A percentile compares a stretch with the other conserved stretches of the same genome.
These are phyloP conservation scores for Dittrichia graveolens DNA, from an alignment of 129 eudicot species.

Conservation along the genomic window DNA sequence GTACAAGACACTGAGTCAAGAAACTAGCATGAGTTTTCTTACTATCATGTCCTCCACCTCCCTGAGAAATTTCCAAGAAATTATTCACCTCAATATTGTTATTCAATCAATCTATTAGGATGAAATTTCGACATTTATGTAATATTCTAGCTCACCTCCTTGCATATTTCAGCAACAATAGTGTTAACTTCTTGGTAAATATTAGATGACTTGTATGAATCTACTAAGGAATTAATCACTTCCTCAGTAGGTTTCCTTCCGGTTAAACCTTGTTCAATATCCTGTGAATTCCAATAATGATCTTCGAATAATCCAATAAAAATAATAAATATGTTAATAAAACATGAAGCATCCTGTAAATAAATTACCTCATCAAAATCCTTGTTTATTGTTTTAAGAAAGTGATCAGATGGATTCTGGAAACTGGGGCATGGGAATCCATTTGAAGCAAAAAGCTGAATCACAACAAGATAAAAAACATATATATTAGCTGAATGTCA, in stretches of 20 bases:
- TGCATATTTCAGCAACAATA: slow-evolving; percentile 41
- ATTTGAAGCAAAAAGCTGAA: slow-evolving; percentile 51
- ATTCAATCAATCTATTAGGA: not conserved
- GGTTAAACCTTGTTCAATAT: slow-evolving; percentile 48
- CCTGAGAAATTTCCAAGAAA: slow-evolving; percentile 1
- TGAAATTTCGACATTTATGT: not conserved
- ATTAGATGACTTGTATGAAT: slow-evolving; percentile 47
- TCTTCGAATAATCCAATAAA: not conserved
- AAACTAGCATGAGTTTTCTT: slow-evolving; percentile 49
- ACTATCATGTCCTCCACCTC: slow-evolving; percentile 26
- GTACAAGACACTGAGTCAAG: slow-evolving; percentile 50
- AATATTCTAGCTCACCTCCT: slow-evolving; percentile 36
- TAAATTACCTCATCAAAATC: slow-evolving; percentile 61
- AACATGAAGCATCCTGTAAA: not conserved
- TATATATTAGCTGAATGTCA: not conserved
- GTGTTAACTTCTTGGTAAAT: slow-evolving; percentile 38
- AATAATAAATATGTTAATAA: not conserved
- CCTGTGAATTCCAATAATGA: slow-evolving; percentile 36
- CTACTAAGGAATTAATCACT: slow-evolving; percentile 46
- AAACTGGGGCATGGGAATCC: slow-evolving; percentile 68
- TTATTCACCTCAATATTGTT: not conserved
- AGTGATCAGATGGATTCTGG: slow-evolving; percentile 79
- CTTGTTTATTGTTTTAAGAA: slow-evolving; percentile 56
- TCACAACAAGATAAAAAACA: not conserved
- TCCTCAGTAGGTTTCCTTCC: slow-evolving; percentile 36